Evolutionary conservation across 345 rosid genomes (phyloP).

Genomic region (Eucalyptus cladocalyx): DNA sequence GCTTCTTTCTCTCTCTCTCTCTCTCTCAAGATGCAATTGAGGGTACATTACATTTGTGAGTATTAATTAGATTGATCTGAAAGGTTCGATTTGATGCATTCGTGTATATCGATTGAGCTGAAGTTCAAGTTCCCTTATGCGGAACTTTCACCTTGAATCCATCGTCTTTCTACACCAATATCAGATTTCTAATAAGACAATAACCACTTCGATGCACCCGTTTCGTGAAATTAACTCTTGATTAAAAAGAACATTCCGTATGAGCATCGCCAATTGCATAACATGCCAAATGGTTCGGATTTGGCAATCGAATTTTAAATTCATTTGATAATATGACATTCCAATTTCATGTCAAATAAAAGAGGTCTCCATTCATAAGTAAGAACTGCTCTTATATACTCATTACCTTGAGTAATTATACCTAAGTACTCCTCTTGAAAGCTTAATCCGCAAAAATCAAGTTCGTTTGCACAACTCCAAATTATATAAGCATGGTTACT

Average conservation of each 20-base stretch:
- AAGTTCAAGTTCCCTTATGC: not conserved
- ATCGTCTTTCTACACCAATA: fast-evolving
- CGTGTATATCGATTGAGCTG: not conserved
- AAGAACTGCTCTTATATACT: not conserved
- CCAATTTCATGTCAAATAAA: not conserved
- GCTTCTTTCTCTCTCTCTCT: not conserved
- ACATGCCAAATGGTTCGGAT: not conserved
- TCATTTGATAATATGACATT: not conserved
- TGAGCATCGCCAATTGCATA: not conserved
- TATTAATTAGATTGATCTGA: not conserved
- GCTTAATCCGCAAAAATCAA: not conserved
- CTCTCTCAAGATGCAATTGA: not conserved
- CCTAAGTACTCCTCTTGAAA: not conserved
- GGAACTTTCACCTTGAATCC: fast-evolving
- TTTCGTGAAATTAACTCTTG: not conserved
- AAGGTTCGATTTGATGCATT: not conserved
- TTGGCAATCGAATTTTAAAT: not conserved
- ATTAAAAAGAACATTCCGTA: not conserved
- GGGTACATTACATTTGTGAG: not conserved
- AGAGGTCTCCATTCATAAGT: not conserved
- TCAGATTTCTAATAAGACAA: not conserved
- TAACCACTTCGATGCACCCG: not conserved
- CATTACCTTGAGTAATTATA: not conserved
- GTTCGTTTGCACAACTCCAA: not conserved
- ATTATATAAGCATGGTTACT: not conserved